Evolutionary conservation across 805 yeast genomes (phyloP).

Genomic region (Candida jianshihensis): DNA sequence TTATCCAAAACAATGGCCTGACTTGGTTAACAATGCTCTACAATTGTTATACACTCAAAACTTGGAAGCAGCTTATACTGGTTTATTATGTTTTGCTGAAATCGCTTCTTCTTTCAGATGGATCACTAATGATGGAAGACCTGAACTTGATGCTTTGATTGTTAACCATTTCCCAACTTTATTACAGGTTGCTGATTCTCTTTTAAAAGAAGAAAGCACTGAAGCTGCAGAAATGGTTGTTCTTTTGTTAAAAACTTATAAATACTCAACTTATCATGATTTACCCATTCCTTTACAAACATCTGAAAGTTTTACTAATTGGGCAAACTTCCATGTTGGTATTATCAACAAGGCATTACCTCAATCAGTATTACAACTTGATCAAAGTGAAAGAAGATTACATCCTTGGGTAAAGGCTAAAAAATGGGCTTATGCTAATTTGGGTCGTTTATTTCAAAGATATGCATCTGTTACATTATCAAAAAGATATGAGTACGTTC

Average conservation of each 20-base stretch:
- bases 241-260: slow-evolving; percentile 66
- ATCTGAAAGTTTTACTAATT: slow-evolving; percentile 43
- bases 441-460: slow-evolving; percentile 62
- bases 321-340: slow-evolving; percentile 74
- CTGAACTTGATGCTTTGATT: slow-evolving; percentile 47
- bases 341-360: slow-evolving; percentile 60
- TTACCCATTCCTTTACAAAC: slow-evolving; percentile 61
- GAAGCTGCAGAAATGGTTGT: slow-evolving; percentile 69
- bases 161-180: slow-evolving; percentile 57
- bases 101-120: slow-evolving; percentile 67
- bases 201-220: slow-evolving; percentile 32
- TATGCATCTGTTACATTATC: slow-evolving; percentile 49
- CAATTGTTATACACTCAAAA: slow-evolving; percentile 39
- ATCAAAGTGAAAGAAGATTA: slow-evolving; percentile 42
- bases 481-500: slow-evolving; percentile 48
- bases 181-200: slow-evolving; percentile 55
- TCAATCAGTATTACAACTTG: slow-evolving; percentile 38
- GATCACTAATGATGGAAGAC: slow-evolving; percentile 50
- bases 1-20: slow-evolving; percentile 49
- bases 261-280: slow-evolving; percentile 67
- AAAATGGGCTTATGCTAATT: slow-evolving; percentile 85
- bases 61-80: slow-evolving; percentile 46
- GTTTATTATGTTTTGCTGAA: slow-evolving; percentile 64
- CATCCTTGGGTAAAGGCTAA: slow-evolving; percentile 68
- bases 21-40: slow-evolving; percentile 39